Base-by-base conservation (phyloP, 352 stramenopile genomes). In the Phytophthora pinifolia region DNA sequence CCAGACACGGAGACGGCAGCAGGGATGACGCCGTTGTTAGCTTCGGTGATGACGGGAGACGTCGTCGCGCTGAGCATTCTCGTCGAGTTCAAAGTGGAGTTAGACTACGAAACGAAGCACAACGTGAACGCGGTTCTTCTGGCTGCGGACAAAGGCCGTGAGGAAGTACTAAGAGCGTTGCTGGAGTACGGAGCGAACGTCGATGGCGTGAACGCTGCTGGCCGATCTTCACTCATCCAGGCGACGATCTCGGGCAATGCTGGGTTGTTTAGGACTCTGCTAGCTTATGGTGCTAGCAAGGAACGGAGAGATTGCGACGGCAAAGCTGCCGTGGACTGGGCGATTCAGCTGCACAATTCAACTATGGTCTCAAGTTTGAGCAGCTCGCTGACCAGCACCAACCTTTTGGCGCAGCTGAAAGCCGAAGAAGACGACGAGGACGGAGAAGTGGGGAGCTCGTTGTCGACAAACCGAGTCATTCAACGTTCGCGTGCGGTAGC, bases 1-100 rank as follows among this genome's bases (percentile, higher is more conserved):
- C 58, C 70, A 12, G 42, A 86, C n/a, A 42, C 47, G 0, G 73
- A 87, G 54, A 82, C 79, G 0, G 34, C 12, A 17, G 36, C 31
- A 2, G 80, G 78, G 9, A 64, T 86, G 43, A 89, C 80, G 9
- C 78, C 80, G 3, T 30, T 91, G 4, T 27, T 89, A 13, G 70
- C 75, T 9, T 52, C 39, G 9, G 50, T 88, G 4, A 71, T 83
- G 62, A 70, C 55, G 1, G 61, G 77, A 30, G 66, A 88, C 32
- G 35, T 75, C 29, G 70, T 89, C 9, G 70, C 70, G 2, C 15
- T 83, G 14, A 61, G 51, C 18, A 74, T 89, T 36, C 53, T 88
- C 18, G 37, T 67, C 8, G 72, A 88, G 41, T 86, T 83, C 42
- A 60, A 48, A 9, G 76, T 65, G 0, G 33, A 77, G 13, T 14